These are phyloP conservation scores for Xylaria venustula DNA, from an alignment of 495 filamentous ascomycete genomes.

Conservation along the genomic window DNA sequence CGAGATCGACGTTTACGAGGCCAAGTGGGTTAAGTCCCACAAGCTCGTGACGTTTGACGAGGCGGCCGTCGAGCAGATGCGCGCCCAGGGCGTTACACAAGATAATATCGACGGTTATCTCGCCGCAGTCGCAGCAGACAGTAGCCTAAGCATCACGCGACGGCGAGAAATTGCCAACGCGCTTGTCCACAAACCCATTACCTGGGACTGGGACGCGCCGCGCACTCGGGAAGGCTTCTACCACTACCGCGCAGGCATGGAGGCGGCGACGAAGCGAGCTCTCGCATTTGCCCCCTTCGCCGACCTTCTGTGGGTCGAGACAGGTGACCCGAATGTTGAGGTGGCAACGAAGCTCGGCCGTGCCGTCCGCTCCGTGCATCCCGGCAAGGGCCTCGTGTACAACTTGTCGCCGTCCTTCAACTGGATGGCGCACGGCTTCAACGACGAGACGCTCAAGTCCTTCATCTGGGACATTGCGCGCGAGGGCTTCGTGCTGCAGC, in stretches of 20 bases:
- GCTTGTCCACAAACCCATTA: conserved; percentile 61
- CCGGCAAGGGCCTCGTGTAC: conserved; percentile 89
- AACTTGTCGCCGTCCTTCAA: conserved; percentile 97
- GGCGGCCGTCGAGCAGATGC: conserved; percentile 74
- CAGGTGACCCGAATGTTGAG: conserved; percentile 77
- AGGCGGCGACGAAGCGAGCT: conserved; percentile 87
- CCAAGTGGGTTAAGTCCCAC: conserved; percentile 85
- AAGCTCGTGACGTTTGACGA: conserved; percentile 91
- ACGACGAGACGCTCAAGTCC: conserved; percentile 68
- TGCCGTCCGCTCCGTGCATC: conserved; percentile 63
- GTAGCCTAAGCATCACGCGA: conserved; percentile 71
- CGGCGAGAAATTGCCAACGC: conserved; percentile 68
- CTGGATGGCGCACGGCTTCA: conserved; percentile 95
- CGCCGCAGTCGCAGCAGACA: conserved; percentile 53
- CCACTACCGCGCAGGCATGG: conserved; percentile 87
- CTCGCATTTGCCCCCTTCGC: conserved; percentile 89
- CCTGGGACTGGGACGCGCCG: conserved; percentile 88
- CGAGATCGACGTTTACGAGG: conserved; percentile 83
- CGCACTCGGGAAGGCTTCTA: conserved; percentile 95
- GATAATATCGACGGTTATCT: conserved; percentile 66
- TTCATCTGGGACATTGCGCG: conserved; percentile 96
- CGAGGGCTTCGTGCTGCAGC: conserved; percentile 90
- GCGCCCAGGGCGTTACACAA: conserved; percentile 57
- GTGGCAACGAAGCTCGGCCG: conserved; percentile 72
- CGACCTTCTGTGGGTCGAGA: conserved; percentile 97